Evolutionary conservation across 768 basidiomycete genomes (phyloP), one percentile per base, ranked within the genome.

Genomic region (Mycena rebaudengoi): DNA sequence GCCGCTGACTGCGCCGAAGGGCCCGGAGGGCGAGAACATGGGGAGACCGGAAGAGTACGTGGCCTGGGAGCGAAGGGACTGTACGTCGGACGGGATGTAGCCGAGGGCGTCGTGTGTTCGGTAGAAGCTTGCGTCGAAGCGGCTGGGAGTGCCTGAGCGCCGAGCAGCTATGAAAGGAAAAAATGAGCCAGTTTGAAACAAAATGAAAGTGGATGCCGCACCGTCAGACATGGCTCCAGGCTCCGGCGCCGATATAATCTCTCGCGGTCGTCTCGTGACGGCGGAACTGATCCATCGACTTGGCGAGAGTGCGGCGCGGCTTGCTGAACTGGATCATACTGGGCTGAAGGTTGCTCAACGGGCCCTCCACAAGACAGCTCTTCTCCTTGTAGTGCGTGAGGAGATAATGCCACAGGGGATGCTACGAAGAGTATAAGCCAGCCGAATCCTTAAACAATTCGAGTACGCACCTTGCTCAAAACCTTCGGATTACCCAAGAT

Each of bases 401-500:
- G 48, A 99, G 89, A 77, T 96, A 96, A 72, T 99, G 95, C 98
- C 98, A 99, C 14, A 99, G 84, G 6, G 97, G 96, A 73, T 99
- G 98, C 97, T 99, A 65, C 43, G 33, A 73, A 54, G 44, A 29
- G 65, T 46, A 66, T 68, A 61, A 56, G 60, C 48, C 6, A 59
- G n/a, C n/a, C n/a, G n/a, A 52, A 16, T 18, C 50, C 6, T 8
- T 16, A 41, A 56, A 14, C 43, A 50, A 56, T 58, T 23, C 48
- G 7, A 49, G 29, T 29, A 71, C 84, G 39, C 67, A 95, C 97
- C 91, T 99, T 99, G 90, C 95, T 98, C 49, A 99, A 82, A 58
- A 99, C 97, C 76, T 99, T 99, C 4, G 98, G 98, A 75, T 99
- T 99, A n/a, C 98, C 98, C n/a, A 99, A 84, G 71, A 99, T 98